These are phyloP conservation scores for Straminergon stramineum DNA, from an alignment of 225 moss, liverwort and hornwort species.

Conservation along the genomic window DNA sequence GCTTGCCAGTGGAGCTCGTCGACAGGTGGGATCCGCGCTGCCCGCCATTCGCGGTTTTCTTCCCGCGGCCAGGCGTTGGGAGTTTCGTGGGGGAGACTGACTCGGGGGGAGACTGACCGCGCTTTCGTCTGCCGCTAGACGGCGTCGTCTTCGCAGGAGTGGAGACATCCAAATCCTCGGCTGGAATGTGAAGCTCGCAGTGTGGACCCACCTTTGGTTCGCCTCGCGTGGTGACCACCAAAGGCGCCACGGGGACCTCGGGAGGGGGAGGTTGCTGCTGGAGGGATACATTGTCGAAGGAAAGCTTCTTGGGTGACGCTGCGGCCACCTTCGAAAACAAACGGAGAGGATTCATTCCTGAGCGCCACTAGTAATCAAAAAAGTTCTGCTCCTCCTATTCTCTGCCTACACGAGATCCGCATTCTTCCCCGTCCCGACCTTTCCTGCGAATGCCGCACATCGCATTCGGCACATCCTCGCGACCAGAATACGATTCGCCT, in stretches of 20 bases:
- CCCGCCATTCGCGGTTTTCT: constrained; percentile 1
- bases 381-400: not conserved
- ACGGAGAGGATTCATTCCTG: constrained; percentile 32
- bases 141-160: not conserved
- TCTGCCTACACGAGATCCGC: not conserved
- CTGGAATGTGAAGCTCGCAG: not conserved
- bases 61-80: constrained; percentile 6
- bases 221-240: constrained; percentile 2
- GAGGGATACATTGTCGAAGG: constrained; percentile 14
- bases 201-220: not conserved
- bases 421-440: not conserved
- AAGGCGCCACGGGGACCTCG: not conserved
- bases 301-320: constrained; percentile 31
- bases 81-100: not conserved
- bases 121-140: not conserved
- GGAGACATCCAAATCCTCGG: not conserved
- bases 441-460: not conserved
- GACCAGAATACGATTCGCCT: not conserved
- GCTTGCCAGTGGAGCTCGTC: not conserved
- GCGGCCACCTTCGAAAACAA: constrained; percentile 31
- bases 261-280: not conserved
- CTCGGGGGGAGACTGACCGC: constrained; percentile 1
- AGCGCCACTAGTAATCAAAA: not conserved
- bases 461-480: not conserved
- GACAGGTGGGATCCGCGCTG: not conserved